Percentiles rank a stretch among this genome's conserved stretches.
These are phyloP conservation scores for Mycosphaerella arachidis DNA, from an alignment of 2,329 filamentous ascomycete genomes.

Conservation along the genomic window DNA sequence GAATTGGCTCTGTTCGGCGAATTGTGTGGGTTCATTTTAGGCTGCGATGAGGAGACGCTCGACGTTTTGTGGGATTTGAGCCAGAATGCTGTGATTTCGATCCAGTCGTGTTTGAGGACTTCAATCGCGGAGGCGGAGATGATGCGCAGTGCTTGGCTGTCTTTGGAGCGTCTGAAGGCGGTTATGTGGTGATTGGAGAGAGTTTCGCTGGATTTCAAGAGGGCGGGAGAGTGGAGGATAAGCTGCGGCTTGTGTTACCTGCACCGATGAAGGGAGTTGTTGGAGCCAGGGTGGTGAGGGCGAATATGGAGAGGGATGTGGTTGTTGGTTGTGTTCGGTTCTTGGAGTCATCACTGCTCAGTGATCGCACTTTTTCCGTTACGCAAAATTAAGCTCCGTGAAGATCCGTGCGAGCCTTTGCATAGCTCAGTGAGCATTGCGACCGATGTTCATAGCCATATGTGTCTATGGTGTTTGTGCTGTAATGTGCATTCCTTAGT, in stretches of 20 bases:
- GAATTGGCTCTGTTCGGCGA: constrained; percentile 40
- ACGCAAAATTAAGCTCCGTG: no score
- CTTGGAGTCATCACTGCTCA: no score
- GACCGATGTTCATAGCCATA: no score
- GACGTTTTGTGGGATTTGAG: constrained; percentile 37
- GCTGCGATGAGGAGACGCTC: constrained; percentile 39
- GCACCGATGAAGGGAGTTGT: constrained; percentile 8
- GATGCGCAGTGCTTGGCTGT: constrained; percentile 22
- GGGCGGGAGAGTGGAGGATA: neutral
- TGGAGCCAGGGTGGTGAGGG: neutral
- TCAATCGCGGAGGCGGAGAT: constrained; percentile 37
- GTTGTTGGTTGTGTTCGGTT: no score
- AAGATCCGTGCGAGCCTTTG: no score
- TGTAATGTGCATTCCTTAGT: no score
- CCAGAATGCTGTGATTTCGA: constrained; percentile 39
- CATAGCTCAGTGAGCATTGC: no score
- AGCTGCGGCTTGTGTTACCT: constrained; percentile 5
- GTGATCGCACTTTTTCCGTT: no score
- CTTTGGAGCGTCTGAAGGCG: constrained; percentile 32
- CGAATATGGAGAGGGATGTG: no score
- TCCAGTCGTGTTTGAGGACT: constrained; percentile 36
- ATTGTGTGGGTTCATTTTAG: constrained; percentile 37
- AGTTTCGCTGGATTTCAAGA: neutral
- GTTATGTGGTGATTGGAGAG: constrained; percentile 26
- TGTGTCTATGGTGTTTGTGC: no score